Percentiles rank a stretch among this genome's conserved stretches.
These are phyloP conservation scores for Rusavskia elegans DNA, from an alignment of 495 filamentous ascomycete genomes.

Conservation along the genomic window DNA sequence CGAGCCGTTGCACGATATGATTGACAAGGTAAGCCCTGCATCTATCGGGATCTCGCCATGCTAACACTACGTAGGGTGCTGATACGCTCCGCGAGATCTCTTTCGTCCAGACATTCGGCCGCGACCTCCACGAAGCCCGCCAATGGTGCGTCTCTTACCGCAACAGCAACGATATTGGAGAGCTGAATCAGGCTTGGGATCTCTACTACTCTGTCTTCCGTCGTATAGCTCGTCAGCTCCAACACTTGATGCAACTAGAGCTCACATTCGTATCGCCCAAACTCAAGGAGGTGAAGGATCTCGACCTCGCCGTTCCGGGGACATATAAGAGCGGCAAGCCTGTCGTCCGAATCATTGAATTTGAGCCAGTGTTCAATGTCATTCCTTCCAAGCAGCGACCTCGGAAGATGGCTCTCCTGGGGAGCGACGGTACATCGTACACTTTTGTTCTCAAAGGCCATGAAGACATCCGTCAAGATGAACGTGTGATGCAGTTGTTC, in stretches of 20 bases:
- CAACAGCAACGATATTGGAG: conserved; percentile 70
- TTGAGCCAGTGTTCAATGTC: conserved; percentile 76
- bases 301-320: conserved; percentile 85
- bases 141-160: conserved; percentile 93
- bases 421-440: conserved; percentile 74
- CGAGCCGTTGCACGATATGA: conserved; percentile 75
- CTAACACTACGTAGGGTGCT: conserved; percentile 40
- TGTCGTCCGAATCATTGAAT: conserved; percentile 71
- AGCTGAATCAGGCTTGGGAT: conserved; percentile 96
- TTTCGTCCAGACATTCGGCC: conserved; percentile 93
- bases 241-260: conserved; percentile 81
- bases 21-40: conserved; percentile 39
- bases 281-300: conserved; percentile 61
- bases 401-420: conserved; percentile 71
- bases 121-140: conserved; percentile 82
- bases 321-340: conserved; percentile 83
- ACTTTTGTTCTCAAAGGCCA: conserved; percentile 88
- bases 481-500: conserved; percentile 98
- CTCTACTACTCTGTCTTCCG: conserved; percentile 96
- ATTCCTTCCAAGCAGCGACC: conserved; percentile 96
- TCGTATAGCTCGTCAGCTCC: conserved; percentile 84
- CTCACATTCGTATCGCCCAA: conserved; percentile 92
- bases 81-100: conserved; percentile 91
- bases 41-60: neutral
- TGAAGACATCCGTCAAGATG: conserved; percentile 96